Evolutionary conservation across 2,329 filamentous ascomycete genomes (phyloP), one percentile per base, ranked within the genome.

Genomic region (Colletotrichum noveboracense): DNA sequence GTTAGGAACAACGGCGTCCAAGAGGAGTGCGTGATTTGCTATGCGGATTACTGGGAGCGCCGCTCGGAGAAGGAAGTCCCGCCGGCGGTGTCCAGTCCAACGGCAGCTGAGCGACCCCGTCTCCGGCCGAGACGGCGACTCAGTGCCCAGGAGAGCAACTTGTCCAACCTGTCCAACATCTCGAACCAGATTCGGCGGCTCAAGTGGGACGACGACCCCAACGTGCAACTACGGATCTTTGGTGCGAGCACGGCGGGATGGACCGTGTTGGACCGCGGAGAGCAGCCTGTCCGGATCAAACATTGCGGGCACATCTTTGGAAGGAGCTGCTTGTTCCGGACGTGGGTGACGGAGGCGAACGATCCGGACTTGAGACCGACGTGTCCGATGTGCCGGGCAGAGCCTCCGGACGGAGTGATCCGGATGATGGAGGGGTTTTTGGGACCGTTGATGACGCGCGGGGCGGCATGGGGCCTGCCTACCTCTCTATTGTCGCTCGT

Each of bases 201-300:
- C 21, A 68, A 30, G 52, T 68, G 66, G 66, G 66, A 68, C 32
- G 48, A 68, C 48, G 66, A 58, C 16, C 30, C 26, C 30, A 30
- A 58, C 21, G 32, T 38, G n/a, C 52, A 28, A 24, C 30, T 6
- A 7, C 34, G 52, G 13, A 28, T 36, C 9, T 36, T 43, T 24
- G 52, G 66, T 5, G 21, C 12, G 7, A 60, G 24, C 65, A 6
- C 28, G 24, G 16, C 62, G 7, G 68, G 72, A 6, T 28, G 61
- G 7, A 28, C 30, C 61, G 48, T 71, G 52, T 9, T 10, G 5
- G 34, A 58, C 14, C 36, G 34, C 16, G 74, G 71, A 34, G 74
- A 76, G 66, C 74, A 71, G 60, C 43, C 61, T 12, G 67, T 74
- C 9, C 52, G 66, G 7, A 61, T 76, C 58, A 48, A 61, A 18